These are phyloP conservation scores for Neckera pumila DNA, from an alignment of 225 moss, liverwort and hornwort genomes.

Conservation along the genomic window DNA sequence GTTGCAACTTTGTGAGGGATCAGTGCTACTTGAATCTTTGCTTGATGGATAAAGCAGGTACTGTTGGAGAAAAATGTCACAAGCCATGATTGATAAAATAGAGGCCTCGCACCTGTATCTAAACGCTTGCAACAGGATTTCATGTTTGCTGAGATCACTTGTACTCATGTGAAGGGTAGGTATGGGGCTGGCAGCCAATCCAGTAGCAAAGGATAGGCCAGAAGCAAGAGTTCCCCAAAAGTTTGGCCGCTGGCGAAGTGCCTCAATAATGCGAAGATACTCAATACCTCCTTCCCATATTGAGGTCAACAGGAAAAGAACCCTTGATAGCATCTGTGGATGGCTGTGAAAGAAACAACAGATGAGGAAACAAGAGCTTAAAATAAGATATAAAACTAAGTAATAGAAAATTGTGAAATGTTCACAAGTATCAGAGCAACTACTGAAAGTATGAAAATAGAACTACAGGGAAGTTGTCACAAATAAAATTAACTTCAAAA, in stretches of 20 bases:
- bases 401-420: background rate
- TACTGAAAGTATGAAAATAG: background rate
- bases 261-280: constrained; percentile 68
- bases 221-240: constrained; percentile 73
- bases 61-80: constrained; percentile 80
- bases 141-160: constrained; percentile 40
- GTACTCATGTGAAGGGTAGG: constrained; percentile 26
- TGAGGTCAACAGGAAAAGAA: constrained; percentile 70
- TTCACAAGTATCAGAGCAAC: background rate
- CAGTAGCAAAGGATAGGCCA: constrained; percentile 49
- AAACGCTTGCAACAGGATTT: constrained; percentile 52
- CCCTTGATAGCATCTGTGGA: constrained; percentile 61
- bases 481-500: background rate
- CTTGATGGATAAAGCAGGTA: constrained; percentile 51
- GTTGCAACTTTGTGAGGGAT: constrained; percentile 8
- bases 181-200: constrained; percentile 3
- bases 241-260: constrained; percentile 48
- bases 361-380: background rate
- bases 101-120: constrained; percentile 81
- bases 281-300: constrained; percentile 92
- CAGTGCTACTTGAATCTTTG: constrained; percentile 8
- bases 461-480: background rate
- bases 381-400: background rate
- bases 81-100: constrained; percentile 79
- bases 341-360: constrained; percentile 39